Base-by-base conservation (phyloP, 306 rosid species). In the Malus sylvestris region DNA sequence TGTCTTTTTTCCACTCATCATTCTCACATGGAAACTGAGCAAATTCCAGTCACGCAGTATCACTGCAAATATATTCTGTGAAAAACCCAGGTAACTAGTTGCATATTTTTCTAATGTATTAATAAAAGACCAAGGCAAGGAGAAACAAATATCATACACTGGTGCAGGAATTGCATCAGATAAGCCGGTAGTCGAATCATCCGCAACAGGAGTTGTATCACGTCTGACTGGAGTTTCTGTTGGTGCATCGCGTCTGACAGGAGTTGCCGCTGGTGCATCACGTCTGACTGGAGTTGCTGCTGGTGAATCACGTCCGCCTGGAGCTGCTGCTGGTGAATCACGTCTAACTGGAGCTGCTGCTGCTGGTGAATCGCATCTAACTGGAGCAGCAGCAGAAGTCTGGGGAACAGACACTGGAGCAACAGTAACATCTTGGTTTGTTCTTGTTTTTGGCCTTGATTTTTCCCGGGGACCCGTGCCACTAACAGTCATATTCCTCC, bases 401-500 rank as follows among this genome's bases (percentile, higher is more conserved):
- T 65, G 76, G 7, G 73, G 51, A 40, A 16, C 12, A 29, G 84
- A 9, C 16, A 55, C 33, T 62, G 71, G 60, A 55, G 81, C 46
- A 57, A 57, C 30, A 27, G 74, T 73, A 68, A 22, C 72, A 68
- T 84, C 87, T 6, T 61, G 49, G 15, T 78, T 77, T 29, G 66
- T 51, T 79, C 70, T 84, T 44, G 79, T n/a, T 71, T 69, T 84
- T 25, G 76, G 27, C 79, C 77, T 68, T 16, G 84, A 70, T 68
- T 84, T 84, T 6, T 84, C 84, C 72, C 87, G 71, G 7, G 80
- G 80, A 1, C 72, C 82, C 64, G 63, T 60, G 70, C 82, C 77
- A 80, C 84, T 80, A 68, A 78, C 81, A 68, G 82, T 80, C 84
- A 84, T 68, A 78, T 84, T 84, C 74, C 87, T 49, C 87, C 87